phyloP scores from a whole-genome alignment of 1,284 basidiomycete genomes.

The Filobasidium uniguttulatum region DNA sequence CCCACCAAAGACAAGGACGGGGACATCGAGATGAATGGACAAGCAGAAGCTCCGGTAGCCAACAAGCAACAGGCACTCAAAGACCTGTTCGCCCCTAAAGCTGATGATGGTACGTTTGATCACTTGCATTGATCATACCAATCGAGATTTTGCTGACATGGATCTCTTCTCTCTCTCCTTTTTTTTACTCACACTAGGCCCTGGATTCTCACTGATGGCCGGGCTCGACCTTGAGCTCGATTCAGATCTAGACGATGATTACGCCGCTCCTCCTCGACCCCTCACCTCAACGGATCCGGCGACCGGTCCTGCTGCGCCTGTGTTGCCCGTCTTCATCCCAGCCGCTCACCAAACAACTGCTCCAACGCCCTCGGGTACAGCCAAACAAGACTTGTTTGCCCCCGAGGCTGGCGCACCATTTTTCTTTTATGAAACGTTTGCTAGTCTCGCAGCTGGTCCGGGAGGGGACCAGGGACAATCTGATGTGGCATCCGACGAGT shows the following conservation, averaged over 20 bases:
- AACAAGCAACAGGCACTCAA: conserved; percentile 20
- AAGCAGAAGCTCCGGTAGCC: conserved; percentile 4
- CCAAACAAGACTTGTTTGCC: neutral
- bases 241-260: conserved; percentile 25
- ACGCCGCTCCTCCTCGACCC: conserved; percentile 4
- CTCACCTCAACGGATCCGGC: conserved; percentile 6
- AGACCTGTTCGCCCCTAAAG: conserved; percentile 25
- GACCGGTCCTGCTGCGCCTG: conserved; percentile 9
- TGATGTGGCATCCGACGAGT: conserved; percentile 12
- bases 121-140: neutral
- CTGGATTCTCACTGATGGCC: conserved; percentile 28
- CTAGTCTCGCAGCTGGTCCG: neutral
- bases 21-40: conserved; percentile 2
- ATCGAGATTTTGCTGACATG: neutral
- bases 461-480: neutral
- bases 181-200: conserved; percentile 3
- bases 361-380: neutral
- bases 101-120: conserved; percentile 12
- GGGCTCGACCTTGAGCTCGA: conserved; percentile 32
- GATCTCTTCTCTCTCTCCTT: no score
- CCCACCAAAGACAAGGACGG: conserved; percentile 13
- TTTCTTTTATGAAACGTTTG: neutral
- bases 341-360: no score
- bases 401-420: neutral
- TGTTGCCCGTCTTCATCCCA: conserved; percentile 14